Evolutionary conservation across 192 early-diverging fungal genomes (phyloP), one percentile per base, ranked within the genome.

Genomic region (Phlyctochytrium planicorne): DNA sequence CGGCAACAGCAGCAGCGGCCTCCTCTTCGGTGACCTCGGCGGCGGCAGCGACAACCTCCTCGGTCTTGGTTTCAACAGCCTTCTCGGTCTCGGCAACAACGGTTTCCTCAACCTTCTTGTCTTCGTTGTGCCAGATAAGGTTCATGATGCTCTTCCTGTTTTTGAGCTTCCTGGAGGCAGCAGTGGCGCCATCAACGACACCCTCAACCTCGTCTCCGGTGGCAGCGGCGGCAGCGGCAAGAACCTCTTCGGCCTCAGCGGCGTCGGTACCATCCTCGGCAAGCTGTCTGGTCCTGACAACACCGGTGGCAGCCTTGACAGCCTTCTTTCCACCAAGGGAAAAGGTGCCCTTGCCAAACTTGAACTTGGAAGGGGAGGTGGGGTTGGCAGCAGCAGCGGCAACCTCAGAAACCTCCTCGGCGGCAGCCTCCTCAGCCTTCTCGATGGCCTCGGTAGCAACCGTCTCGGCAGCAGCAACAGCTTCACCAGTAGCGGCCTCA

Each of bases 381-480:
- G 40, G 12, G 40, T 50, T 50, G 12, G n/a, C 40, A 14, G 10
- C 40, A n/a, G 40, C 40, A 10, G 40, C 40, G n/a, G 40, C 40
- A 50, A 14, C 40, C 40, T 50, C 40, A 10, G 40, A 50, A 10
- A n/a, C 40, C 40, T 50, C 40, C 40, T 50, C 40, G 12, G n/a
- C 40, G n/a, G 40, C 40, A n/a, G n/a, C n/a, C n/a, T 10, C n/a
- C 10, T 14, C 12, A 50, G 40, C 40, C 40, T 50, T 50, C 40
- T 50, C 12, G n/a, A 50, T n/a, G 12, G 40, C 40, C 40, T 50
- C 40, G 40, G n/a, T n/a, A 50, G n/a, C 40, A n/a, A n/a, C 40
- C 40, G 40, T 50, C 12, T 50, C 40, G 40, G 10, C 40, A 50
- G 40, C 40, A 50, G n/a, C 40, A n/a, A 50, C 40, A 50, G n/a